Evolutionary conservation across 169 alveolate genomes (phyloP), one percentile per base, ranked within the genome.

Genomic region (Plasmodium falciparum): DNA sequence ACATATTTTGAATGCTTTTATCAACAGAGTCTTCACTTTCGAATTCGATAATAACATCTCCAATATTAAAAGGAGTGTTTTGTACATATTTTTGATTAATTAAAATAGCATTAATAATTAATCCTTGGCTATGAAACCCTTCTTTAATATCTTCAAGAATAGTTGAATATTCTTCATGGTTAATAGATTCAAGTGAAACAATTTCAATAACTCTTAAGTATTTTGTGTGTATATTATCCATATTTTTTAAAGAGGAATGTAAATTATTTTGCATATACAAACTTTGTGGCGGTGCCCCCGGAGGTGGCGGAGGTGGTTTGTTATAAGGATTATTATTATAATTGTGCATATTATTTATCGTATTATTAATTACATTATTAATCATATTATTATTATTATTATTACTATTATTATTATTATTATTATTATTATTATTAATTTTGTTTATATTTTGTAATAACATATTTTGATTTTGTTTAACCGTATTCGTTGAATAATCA

Each of bases 401-500:
- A 22, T n/a, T 9, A 20, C 3, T 73, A 4, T 26, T 7, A 4
- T 49, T 56, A 20, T 22, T 54, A 11, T 33, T 20, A 74, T 65
- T 29, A 11, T 54, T 20, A 20, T 54, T 0, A 50, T 24, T 67
- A 29, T 24, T 49, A 11, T 69, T 24, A 20, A 45, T 20, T 33
- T 17, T 56, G 6, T 15, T 33, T 8, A 33, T 49, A 47, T 22
- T 15, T 22, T 76, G 74, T 1, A 76, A 56, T 7, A 76, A 13
- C 0, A 58, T 7, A 11, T 39, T 52, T 12, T 65, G 89, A 43
- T 76, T 76, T 8, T 65, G 70, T 88, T 91, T 94, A 54, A 90
- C 74, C 13, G 93, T 33, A 39, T 85, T 86, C 12, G 96, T 93
- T 3, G 97, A 93, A 83, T 96, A 97, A 89, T 97, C 98, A 65